Evolutionary conservation across 129 eudicot species (phyloP), one percentile per base, ranked within the genome.

Genomic region (Artemisia tridentata): DNA sequence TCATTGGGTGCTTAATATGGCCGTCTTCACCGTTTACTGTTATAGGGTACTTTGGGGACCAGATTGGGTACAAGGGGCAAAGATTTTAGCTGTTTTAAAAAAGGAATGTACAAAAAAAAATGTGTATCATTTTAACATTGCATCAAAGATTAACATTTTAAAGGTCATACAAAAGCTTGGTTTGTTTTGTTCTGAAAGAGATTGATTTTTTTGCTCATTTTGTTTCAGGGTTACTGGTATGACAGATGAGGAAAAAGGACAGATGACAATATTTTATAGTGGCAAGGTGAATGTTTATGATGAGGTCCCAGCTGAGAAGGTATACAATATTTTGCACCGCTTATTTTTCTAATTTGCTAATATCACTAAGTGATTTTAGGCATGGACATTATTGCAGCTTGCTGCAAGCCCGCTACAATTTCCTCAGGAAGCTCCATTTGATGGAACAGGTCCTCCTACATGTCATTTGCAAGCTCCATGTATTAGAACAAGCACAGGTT

Each of bases 231-330:
- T 72, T 63, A 55, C 77, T 67, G 82, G 83, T 79, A 62, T 74
- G 13, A 58, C 89, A 68, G 54, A 79, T 9, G 78, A 56, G 61
- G 75, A 80, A 64, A 72, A 63, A 27, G 91, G 80, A 50, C 96
- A 91, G 75, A 88, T 91, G 92, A 80, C 97, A 11, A 88, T 91
- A 69, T 88, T 88, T 69, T 91, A 91, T 72, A 69, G 92, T 63
- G 97, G 97, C 73, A 86, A 82, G 83, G 86, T 91, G 81, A 86
- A 86, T 80, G 97, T 91, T 29, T 91, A 88, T 63, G 90, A 91
- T 76, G 92, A 85, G 63, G 80, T 91, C 55, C 87, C 90, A 17
- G 78, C 73, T 78, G 96, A 88, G 10, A 88, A 86, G 96, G 96
- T 91, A 84, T 21, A 45, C 58, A 19, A 8, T 21, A 59, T 46